phyloP scores from a whole-genome alignment of 139 green algal species.

The Ostreobium quekettii region DNA sequence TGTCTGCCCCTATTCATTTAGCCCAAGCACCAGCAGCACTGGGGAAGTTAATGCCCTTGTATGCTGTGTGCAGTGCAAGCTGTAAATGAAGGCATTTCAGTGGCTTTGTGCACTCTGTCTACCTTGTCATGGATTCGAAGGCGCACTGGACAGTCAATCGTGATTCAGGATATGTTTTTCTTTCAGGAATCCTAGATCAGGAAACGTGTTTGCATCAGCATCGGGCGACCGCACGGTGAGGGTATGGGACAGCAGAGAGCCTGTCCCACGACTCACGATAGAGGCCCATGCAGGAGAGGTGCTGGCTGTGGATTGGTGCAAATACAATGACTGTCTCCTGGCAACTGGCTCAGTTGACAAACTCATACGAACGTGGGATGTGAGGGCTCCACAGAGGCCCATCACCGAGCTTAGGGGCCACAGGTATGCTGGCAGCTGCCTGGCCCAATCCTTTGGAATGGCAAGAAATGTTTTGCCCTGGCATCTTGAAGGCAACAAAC shows the following conservation, averaged over 20 bases:
- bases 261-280: constrained; percentile 63
- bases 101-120: too few relatives aligned
- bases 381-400: constrained; percentile 45
- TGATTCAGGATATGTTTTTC: constrained; percentile 13
- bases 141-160: not conserved
- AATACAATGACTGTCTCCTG: constrained; percentile 94
- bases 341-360: constrained; percentile 91
- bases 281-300: constrained; percentile 74
- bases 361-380: constrained; percentile 82
- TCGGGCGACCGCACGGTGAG: constrained; percentile 76
- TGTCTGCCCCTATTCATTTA: not conserved
- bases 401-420: constrained; percentile 47
- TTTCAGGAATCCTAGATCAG: constrained; percentile 63
- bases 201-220: constrained; percentile 71
- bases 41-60: too few relatives aligned
- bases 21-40: not conserved
- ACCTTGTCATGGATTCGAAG: not conserved
- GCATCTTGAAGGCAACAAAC: too few relatives aligned
- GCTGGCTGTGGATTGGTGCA: constrained; percentile 83
- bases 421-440: too few relatives aligned
- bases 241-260: constrained; percentile 82
- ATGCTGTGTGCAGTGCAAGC: too few relatives aligned
- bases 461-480: too few relatives aligned
- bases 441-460: too few relatives aligned
- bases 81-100: too few relatives aligned